phyloP scores from a whole-genome alignment of 805 yeast species.

The Candida ortonii region DNA sequence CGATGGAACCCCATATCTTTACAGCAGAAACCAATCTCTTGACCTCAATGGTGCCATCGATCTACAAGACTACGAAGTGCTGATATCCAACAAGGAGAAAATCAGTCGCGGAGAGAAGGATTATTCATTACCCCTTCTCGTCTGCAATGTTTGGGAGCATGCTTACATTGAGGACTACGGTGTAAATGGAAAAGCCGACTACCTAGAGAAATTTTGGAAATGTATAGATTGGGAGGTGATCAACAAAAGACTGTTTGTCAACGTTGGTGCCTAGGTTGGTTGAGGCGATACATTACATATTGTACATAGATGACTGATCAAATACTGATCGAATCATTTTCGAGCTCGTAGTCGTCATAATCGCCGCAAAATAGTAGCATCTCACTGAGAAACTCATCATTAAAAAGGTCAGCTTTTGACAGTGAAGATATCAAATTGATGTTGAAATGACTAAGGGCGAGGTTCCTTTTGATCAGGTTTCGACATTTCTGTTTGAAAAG shows the following conservation, averaged over 20 bases:
- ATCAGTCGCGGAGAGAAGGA: slow-evolving; percentile 42
- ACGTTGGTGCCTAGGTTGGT: slow-evolving; percentile 10
- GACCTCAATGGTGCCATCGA: slow-evolving; percentile 76
- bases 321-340: slow-evolving; percentile 15
- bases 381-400: slow-evolving; percentile 29
- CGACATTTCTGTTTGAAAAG: slow-evolving; percentile 14
- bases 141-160: slow-evolving; percentile 82
- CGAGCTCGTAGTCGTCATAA: slow-evolving; percentile 28
- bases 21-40: slow-evolving; percentile 63
- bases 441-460: slow-evolving; percentile 30
- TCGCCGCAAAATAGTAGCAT: slow-evolving; percentile 32
- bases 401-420: slow-evolving; percentile 32
- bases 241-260: slow-evolving; percentile 38
- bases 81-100: slow-evolving; percentile 35
- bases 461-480: slow-evolving; percentile 20
- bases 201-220: slow-evolving; percentile 72
- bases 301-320: slow-evolving; percentile 12
- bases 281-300: neutral
- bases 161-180: slow-evolving; percentile 89
- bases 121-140: slow-evolving; percentile 70
- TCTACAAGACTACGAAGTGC: slow-evolving; percentile 49
- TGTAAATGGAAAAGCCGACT: slow-evolving; percentile 66
- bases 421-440: slow-evolving; percentile 33
- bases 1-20: slow-evolving; percentile 75
- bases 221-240: slow-evolving; percentile 84